Evolutionary conservation across 2,329 filamentous ascomycete species (phyloP), one percentile per base, ranked within the genome.

Genomic region (Nothophoma quercina): DNA sequence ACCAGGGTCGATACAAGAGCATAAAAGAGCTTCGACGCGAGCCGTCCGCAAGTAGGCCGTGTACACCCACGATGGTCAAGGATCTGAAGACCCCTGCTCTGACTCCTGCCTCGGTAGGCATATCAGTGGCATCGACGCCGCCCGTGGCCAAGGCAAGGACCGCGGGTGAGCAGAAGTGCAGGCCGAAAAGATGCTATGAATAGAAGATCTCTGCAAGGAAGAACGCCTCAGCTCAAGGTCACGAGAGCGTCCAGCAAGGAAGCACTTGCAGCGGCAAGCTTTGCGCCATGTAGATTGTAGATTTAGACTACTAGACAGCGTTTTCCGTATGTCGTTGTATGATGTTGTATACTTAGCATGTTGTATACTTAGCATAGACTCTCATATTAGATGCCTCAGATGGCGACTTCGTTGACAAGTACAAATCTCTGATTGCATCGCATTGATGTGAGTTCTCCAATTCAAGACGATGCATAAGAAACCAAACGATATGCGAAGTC

Each of bases 81-180:
- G 10, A 18, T 10, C 22, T 23, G 16, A 10, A 15, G 8, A 44
- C 34, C 16, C 40, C 41, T 10, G 19, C 23, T 13, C 8, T 12
- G 18, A 36, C 32, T 9, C 36, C 42, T 4, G 42, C 25, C 16
- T 5, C 35, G 19, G 23, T 36, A 8, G 19, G 25, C 10, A 42
- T 18, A 9, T 47, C 49, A 7, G 32, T 36, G 9, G 38, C 16
- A 18, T 52, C 36, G 7, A 47, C 49, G 3, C 42, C 49, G 6
- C 36, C 32, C 1, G 13, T 32, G 5, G 21, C 13, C 15, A 52
- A 52, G 7, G 49, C 49, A 4, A 29, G 19, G 8, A 13, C 30
- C 8, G 42, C 36, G 39, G 42, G 36, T 8, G 47, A 42, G 25
- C 40, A 47, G 36, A 26, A 45, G n/a, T 23, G 41, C 2, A 25